A percentile compares a stretch with the other conserved stretches of the same genome.
These are phyloP conservation scores for Fraxinus sp. DNA, from an alignment of 305 asterid species.

Conservation along the genomic window DNA sequence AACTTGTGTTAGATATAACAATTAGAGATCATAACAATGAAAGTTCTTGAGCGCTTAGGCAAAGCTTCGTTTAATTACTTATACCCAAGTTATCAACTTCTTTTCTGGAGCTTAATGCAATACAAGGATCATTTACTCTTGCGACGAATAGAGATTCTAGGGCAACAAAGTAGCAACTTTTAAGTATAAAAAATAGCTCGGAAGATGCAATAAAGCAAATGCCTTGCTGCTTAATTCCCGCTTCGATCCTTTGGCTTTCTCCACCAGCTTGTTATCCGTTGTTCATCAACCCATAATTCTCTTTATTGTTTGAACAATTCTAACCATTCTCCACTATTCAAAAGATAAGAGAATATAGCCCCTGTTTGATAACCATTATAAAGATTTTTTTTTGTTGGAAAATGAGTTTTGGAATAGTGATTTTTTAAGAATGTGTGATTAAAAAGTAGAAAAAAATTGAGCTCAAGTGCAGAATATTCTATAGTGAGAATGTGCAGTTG, in stretches of 20 bases:
- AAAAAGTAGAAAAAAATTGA: too few relatives aligned
- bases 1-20: slow-evolving; percentile 3
- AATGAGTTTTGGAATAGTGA: too few relatives aligned
- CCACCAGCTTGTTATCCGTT: not conserved
- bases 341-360: too few relatives aligned
- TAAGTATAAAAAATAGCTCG: not conserved
- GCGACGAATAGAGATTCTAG: not conserved
- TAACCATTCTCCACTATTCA: not conserved
- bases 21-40: not conserved
- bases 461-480: too few relatives aligned
- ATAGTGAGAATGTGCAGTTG: too few relatives aligned
- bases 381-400: too few relatives aligned
- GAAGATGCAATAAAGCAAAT: not conserved
- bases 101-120: not conserved
- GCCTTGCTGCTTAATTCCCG: not conserved
- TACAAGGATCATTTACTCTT: not conserved
- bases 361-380: too few relatives aligned
- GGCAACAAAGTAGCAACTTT: not conserved
- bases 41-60: not conserved
- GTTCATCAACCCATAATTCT: not conserved
- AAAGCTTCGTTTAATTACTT: not conserved
- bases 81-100: not conserved
- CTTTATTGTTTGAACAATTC: not conserved
- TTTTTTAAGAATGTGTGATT: too few relatives aligned
- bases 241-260: not conserved